phyloP scores from a whole-genome alignment of 2,329 filamentous ascomycete species.

The Dissoconium aciculare region DNA sequence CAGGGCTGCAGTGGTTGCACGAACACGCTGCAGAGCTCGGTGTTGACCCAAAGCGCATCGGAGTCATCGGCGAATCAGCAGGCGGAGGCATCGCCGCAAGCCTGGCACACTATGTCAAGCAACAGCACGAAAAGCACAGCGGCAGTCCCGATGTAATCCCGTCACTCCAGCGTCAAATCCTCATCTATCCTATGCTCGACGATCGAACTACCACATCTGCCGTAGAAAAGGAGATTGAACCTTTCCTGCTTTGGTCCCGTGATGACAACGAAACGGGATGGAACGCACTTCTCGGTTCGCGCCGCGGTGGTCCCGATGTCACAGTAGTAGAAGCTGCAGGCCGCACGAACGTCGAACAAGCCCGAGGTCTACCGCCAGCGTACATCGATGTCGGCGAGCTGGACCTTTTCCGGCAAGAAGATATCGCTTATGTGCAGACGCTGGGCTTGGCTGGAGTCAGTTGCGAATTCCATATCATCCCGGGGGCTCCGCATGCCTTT shows the following conservation, averaged over 20 bases:
- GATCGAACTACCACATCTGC: constrained; percentile 28
- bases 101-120: constrained; percentile 25
- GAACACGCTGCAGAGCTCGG: constrained; percentile 27
- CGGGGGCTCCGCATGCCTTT: constrained; percentile 29
- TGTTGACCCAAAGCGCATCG: constrained; percentile 28
- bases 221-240: constrained; percentile 20
- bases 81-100: constrained; percentile 31
- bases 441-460: constrained; percentile 30
- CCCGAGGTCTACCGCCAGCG: constrained; percentile 28
- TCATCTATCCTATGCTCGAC: constrained; percentile 36
- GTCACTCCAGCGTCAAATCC: constrained; percentile 27
- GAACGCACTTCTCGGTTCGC: constrained; percentile 27
- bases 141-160: too few relatives aligned
- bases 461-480: constrained; percentile 32
- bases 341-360: constrained; percentile 19
- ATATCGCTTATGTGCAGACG: constrained; percentile 27
- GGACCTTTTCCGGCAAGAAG: constrained; percentile 32
- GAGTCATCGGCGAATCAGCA: constrained; percentile 30
- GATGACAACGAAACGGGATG: constrained; percentile 30
- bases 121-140: constrained; percentile 2
- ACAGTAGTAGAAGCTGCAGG: constrained; percentile 26
- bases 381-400: constrained; percentile 33
- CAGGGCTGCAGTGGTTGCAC: constrained; percentile 26
- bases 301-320: constrained; percentile 23
- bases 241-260: constrained; percentile 24